A percentile compares a stretch with the other conserved stretches of the same genome.
phyloP scores from a whole-genome alignment of 2,329 filamentous ascomycete species.

The Ophiostoma novo-ulmi region DNA sequence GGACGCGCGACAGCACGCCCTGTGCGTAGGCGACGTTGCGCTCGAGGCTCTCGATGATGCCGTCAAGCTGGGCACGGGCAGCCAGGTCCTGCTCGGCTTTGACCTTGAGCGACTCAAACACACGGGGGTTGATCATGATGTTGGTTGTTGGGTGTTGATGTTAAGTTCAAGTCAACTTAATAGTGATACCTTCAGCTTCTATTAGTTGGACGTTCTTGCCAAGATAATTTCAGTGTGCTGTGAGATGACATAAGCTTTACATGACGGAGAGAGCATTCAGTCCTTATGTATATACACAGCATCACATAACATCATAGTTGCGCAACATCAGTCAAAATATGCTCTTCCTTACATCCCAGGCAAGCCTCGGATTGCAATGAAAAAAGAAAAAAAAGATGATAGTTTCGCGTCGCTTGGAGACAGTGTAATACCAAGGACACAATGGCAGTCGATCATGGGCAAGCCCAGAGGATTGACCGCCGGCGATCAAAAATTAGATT shows the following conservation, averaged over 20 bases:
- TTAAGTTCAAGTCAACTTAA: not conserved
- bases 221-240: not conserved
- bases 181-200: not conserved
- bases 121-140: slow-evolving; percentile 66
- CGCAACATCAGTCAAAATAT: not conserved
- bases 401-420: slow-evolving; percentile 63
- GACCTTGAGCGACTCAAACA: slow-evolving; percentile 81
- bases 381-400: slow-evolving; percentile 37
- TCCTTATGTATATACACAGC: not conserved
- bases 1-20: slow-evolving; percentile 79
- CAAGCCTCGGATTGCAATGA: slow-evolving; percentile 53
- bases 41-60: slow-evolving; percentile 76
- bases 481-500: slow-evolving; percentile 69
- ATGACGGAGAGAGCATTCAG: not conserved
- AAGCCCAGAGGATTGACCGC: slow-evolving; percentile 62
- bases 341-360: slow-evolving; percentile 54
- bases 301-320: too few species aligned
- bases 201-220: not conserved
- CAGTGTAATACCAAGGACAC: slow-evolving; percentile 76
- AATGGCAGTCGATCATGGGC: slow-evolving; percentile 58
- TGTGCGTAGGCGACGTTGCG: slow-evolving; percentile 76
- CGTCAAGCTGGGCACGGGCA: slow-evolving; percentile 76
- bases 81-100: slow-evolving; percentile 84
- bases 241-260: not conserved
- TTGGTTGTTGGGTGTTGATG: not conserved